Conservation (phyloP, 306 rosid species). For the Dalbergia cultrata region DNA sequence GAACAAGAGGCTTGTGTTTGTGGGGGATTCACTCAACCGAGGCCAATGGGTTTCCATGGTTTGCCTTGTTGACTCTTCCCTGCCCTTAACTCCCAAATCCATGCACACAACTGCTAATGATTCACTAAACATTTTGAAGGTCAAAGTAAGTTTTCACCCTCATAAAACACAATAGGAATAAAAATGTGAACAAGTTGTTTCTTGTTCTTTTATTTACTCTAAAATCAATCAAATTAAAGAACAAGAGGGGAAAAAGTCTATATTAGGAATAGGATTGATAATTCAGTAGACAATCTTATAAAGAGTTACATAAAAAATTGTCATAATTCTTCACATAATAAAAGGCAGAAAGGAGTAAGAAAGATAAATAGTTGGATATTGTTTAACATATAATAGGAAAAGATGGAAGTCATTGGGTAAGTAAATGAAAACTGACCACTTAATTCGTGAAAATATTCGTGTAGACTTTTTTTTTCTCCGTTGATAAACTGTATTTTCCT, state of each 20-base stretch:
- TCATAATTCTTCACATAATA: too few relatives aligned
- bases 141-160: constrained; percentile 59
- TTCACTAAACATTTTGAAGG: constrained; percentile 73
- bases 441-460: too few relatives aligned
- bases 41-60: constrained; percentile 98
- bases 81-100: constrained; percentile 61
- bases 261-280: background rate
- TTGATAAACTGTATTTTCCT: too few relatives aligned
- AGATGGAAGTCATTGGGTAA: too few relatives aligned
- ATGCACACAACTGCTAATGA: constrained; percentile 73
- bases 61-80: constrained; percentile 68
- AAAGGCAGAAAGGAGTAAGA: too few relatives aligned
- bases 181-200: background rate
- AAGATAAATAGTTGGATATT: too few relatives aligned
- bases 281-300: too few relatives aligned
- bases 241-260: background rate
- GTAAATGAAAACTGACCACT: too few relatives aligned
- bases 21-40: constrained; percentile 90
- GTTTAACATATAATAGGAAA: too few relatives aligned
- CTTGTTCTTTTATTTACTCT: constrained; percentile 10
- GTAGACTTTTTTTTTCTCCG: too few relatives aligned
- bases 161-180: background rate
- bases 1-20: constrained; percentile 89
- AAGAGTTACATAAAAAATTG: too few relatives aligned
- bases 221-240: background rate